These are phyloP conservation scores for Solanum dulcamara DNA, from an alignment of 257 asterid species.

Conservation along the genomic window DNA sequence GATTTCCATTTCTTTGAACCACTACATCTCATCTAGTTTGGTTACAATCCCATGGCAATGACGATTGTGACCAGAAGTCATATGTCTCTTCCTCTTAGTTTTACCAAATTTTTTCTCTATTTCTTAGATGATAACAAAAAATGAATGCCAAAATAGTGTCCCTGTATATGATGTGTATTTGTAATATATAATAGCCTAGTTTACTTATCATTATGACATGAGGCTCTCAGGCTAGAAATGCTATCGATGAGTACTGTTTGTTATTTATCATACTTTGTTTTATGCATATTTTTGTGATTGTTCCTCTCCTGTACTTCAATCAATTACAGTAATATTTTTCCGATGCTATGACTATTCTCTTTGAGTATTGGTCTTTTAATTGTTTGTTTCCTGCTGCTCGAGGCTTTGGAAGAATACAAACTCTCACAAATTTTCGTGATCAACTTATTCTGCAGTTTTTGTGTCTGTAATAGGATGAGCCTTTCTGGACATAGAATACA, in stretches of 20 bases:
- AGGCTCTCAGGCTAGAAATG: background rate
- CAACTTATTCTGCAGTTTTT: background rate
- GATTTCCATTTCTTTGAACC: background rate
- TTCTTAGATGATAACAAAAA: background rate
- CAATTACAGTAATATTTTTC: background rate
- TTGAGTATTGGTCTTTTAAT: background rate
- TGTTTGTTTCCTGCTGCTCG: background rate
- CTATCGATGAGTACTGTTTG: background rate
- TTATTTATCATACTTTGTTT: background rate
- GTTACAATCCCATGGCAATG: background rate
- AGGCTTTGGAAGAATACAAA: background rate
- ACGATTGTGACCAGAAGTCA: background rate
- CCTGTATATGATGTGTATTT: background rate
- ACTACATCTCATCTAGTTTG: background rate
- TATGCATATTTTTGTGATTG: background rate
- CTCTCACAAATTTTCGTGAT: background rate
- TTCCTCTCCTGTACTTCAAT: background rate
- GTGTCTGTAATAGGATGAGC: background rate
- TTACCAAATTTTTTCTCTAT: background rate
- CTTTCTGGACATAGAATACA: background rate
- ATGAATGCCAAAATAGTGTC: background rate
- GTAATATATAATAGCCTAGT: background rate
- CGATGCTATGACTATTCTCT: background rate
- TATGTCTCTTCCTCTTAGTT: background rate
- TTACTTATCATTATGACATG: background rate